Percentiles rank a stretch among this genome's conserved stretches.
These are phyloP conservation scores for Boletus bicolor DNA, from an alignment of 768 basidiomycete species.

Conservation along the genomic window DNA sequence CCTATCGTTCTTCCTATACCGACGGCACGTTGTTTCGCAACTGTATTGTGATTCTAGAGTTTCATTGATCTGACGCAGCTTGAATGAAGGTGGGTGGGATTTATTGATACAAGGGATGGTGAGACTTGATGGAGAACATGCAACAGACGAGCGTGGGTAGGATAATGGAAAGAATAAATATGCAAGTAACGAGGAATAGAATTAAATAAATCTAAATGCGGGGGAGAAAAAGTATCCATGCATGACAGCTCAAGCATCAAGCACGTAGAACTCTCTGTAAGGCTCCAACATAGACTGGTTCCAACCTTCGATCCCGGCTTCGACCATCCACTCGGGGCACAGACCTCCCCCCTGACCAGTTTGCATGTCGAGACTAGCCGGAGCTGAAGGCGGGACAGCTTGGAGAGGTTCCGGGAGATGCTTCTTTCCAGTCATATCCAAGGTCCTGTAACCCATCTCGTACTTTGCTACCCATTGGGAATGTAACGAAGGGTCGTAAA, in stretches of 20 bases:
- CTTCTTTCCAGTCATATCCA: not conserved
- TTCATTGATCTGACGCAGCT: not conserved
- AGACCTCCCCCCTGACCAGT: slow-evolving; percentile 1
- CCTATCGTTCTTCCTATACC: too few relatives aligned
- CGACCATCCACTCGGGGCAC: slow-evolving; percentile 17
- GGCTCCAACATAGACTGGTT: slow-evolving; percentile 2
- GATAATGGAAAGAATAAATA: not conserved
- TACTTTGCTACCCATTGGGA: slow-evolving; percentile 10
- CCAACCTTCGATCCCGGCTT: slow-evolving; percentile 13
- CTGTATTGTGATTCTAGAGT: too few relatives aligned
- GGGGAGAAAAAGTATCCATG: not conserved
- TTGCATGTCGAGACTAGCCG: not conserved
- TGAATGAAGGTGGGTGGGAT: not conserved
- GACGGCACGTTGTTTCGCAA: too few relatives aligned
- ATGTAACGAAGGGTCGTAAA: not conserved
- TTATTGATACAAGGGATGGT: not conserved
- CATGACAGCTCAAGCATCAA: not conserved
- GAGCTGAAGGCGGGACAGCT: not conserved
- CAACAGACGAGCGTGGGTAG: not conserved
- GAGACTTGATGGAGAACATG: not conserved
- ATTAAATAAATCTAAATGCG: not conserved
- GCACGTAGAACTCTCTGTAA: not conserved
- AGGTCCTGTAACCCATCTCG: not conserved
- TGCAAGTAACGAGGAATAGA: not conserved
- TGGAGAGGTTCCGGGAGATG: not conserved